phyloP scores from a whole-genome alignment of 2,329 filamentous ascomycete genomes.

The Paramyrothecium roridum region DNA sequence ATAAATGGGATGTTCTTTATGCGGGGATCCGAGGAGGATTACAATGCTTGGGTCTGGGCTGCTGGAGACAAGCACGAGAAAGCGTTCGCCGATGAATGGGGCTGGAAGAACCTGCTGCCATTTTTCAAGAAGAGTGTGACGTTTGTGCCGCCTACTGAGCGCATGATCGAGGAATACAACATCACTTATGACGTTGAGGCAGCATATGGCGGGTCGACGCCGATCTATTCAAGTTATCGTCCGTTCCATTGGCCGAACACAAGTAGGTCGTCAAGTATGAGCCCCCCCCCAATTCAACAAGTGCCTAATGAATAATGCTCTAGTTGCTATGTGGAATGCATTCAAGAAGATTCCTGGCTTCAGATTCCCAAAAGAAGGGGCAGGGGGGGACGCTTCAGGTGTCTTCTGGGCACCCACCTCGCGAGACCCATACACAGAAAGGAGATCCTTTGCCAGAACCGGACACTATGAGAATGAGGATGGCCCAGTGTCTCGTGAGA shows the following conservation, averaged over 20 bases:
- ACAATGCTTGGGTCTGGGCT: slow-evolving; percentile 18
- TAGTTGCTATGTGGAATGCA: slow-evolving; percentile 10
- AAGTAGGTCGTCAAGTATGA: background rate
- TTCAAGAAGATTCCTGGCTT: slow-evolving; percentile 17
- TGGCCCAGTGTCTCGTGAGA: slow-evolving; percentile 4
- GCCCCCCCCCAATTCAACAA: too few relatives aligned
- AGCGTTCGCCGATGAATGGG: slow-evolving; percentile 13
- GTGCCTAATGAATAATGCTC: background rate
- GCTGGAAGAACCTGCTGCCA: slow-evolving; percentile 21
- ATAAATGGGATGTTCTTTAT: slow-evolving; percentile 22
- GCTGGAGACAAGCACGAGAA: slow-evolving; percentile 6
- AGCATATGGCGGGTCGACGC: slow-evolving; percentile 8
- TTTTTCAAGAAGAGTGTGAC: slow-evolving; percentile 20
- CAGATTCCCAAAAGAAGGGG: slow-evolving; percentile 18
- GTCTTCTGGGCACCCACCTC: slow-evolving; percentile 29
- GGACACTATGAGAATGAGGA: slow-evolving; percentile 22
- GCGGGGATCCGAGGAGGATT: slow-evolving; percentile 22
- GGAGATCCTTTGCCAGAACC: slow-evolving; percentile 22
- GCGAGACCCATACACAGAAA: slow-evolving; percentile 20
- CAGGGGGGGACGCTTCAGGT: slow-evolving; percentile 17
- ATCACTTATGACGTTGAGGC: slow-evolving; percentile 19
- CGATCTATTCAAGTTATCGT: slow-evolving; percentile 9
- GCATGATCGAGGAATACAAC: slow-evolving; percentile 13
- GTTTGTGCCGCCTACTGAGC: slow-evolving; percentile 11
- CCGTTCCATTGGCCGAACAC: slow-evolving; percentile 13